Evolutionary conservation across 371 early-diverging fungal species (phyloP).

Genomic region (Mucor circinelloides): DNA sequence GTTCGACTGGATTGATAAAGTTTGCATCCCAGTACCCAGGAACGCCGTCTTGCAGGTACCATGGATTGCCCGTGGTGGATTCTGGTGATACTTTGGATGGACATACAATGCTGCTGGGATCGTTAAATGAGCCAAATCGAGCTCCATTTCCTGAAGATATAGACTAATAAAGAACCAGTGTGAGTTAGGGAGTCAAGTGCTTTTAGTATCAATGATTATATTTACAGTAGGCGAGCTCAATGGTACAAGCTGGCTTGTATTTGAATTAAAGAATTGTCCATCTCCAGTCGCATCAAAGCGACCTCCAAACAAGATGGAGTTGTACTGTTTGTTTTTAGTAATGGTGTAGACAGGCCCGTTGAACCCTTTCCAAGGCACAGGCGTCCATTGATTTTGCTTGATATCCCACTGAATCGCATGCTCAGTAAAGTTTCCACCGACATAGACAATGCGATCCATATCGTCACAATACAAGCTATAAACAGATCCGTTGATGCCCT

Average conservation of each 20-base stretch:
- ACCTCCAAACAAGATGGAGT: conserved; percentile 31
- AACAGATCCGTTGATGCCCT: conserved; percentile 67
- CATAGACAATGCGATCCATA: conserved; percentile 33
- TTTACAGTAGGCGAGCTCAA: conserved; percentile 14
- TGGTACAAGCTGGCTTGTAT: conserved; percentile 20
- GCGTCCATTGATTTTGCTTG: neutral
- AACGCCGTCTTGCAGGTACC: conserved; percentile 67
- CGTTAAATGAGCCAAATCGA: conserved; percentile 16
- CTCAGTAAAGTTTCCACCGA: conserved; percentile 46
- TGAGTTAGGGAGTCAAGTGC: neutral
- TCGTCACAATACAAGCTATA: conserved; percentile 59
- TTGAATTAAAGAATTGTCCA: conserved; percentile 17
- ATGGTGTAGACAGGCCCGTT: conserved; percentile 32
- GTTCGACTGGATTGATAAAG: conserved; percentile 54
- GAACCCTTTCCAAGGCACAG: conserved; percentile 26
- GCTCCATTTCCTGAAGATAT: conserved; percentile 25
- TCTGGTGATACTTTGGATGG: conserved; percentile 24
- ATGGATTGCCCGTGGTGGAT: conserved; percentile 26
- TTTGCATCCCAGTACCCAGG: conserved; percentile 70
- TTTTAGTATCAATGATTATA: neutral
- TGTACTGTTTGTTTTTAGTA: conserved; percentile 2
- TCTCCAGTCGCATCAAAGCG: conserved; percentile 30
- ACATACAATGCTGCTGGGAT: conserved; percentile 55
- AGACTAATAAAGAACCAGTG: neutral
- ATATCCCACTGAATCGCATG: conserved; percentile 14